Base-by-base conservation (phyloP, 2,329 filamentous ascomycete genomes). In the Colletotrichum noveboracense region DNA sequence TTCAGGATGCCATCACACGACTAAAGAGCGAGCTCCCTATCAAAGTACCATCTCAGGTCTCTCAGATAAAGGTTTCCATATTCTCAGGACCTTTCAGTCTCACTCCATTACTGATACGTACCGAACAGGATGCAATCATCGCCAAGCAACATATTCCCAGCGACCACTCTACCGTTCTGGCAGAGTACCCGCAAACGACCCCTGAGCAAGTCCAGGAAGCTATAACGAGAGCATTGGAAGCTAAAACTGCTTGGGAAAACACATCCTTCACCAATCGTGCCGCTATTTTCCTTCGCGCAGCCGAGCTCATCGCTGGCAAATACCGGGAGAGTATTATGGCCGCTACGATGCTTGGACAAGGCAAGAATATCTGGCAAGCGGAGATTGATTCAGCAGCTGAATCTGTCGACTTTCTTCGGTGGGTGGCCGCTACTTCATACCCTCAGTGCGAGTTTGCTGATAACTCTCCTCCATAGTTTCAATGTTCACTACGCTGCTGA, bases 351-450 rank as follows among this genome's bases (percentile, higher is more conserved):
- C 89, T 98, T 32, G 96, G 96, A 76, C 96, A 99, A 87, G 96
- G 97, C 81, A 98, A 98, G 91, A 98, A 98, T 84, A 95, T 95
- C 64, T 98, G 96, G 96, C 96, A 98, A 86, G 96, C 97, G 14
- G 96, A 98, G 89, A 98, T 98, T 78, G 96, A 98, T 85, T 91
- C 96, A 52, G 96, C 96, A n/a, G 96, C 96, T 10, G 97, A 98
- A 89, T 87, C 97, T 79, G 94, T 92, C 79, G 96, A 98, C 84
- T 98, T 98, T 86, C 88, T 98, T 83, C 92, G 95, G 34, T 34
- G 3, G 13, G 32, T 34, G 12, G 12, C 32, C 32, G 32, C 32
- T 26, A 26, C 4, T 5, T 26, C 26, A 26, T 5, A 26, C 4
- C 26, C 4, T 5, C 26, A 5, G 4, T 26, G 9, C 58, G 7